These are phyloP conservation scores for Sporisorium scitamineum DNA, from an alignment of 1,284 basidiomycete species.

Conservation along the genomic window DNA sequence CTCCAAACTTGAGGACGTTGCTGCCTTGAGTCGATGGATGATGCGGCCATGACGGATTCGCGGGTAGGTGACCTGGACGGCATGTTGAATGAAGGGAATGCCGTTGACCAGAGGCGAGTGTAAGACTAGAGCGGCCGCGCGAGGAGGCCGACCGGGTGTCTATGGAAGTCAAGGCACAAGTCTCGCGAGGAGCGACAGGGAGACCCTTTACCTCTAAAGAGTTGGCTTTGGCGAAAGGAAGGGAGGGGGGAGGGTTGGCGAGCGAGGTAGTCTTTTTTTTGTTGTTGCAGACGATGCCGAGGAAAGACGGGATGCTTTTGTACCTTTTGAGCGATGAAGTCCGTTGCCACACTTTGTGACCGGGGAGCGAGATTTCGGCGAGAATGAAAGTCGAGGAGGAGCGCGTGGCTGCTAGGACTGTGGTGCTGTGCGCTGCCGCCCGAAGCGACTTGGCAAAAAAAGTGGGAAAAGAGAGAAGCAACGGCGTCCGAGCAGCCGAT, in stretches of 20 bases:
- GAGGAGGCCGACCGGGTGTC: not conserved
- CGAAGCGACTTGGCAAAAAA: not conserved
- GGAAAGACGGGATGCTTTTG: not conserved
- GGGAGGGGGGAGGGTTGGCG: not conserved
- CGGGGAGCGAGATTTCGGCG: not conserved
- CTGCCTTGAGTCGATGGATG: slow-evolving; percentile 9
- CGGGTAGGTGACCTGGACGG: slow-evolving; percentile 7
- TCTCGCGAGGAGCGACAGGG: not conserved
- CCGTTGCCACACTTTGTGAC: not conserved
- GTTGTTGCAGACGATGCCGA: not conserved
- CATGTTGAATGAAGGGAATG: slow-evolving; percentile 6
- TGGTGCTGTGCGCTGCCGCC: not conserved
- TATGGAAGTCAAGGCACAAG: not conserved
- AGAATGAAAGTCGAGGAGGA: not conserved
- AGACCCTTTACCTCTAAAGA: not conserved
- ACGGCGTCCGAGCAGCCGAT: not conserved
- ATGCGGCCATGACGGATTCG: not conserved
- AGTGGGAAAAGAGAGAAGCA: not conserved
- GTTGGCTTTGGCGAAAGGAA: not conserved
- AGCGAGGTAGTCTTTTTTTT: not conserved
- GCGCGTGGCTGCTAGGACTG: not conserved
- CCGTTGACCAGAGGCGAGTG: too few relatives aligned
- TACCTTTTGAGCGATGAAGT: not conserved
- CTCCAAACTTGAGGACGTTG: slow-evolving; percentile 31
- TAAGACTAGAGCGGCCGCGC: not conserved